phyloP scores from a whole-genome alignment of 1,284 basidiomycete species.

The Somion occarium region DNA sequence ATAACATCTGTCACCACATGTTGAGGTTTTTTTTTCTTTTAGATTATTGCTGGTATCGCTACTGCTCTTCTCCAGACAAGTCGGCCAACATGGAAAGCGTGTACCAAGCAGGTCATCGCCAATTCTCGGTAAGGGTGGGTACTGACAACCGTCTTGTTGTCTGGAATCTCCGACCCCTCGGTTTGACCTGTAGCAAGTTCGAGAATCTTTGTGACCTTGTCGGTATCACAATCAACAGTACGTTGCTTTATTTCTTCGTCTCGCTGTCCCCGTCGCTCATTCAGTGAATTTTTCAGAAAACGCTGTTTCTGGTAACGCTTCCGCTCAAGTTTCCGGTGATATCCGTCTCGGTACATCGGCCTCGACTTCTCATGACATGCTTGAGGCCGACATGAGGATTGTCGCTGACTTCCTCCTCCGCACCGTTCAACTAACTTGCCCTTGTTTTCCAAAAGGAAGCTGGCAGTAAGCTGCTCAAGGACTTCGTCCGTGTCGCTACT shows the following conservation, averaged over 20 bases:
- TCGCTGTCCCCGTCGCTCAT: neutral
- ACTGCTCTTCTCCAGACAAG: constrained; percentile 91
- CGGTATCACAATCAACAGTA: constrained; percentile 94
- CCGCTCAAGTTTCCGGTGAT: constrained; percentile 94
- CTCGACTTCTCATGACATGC: constrained; percentile 93
- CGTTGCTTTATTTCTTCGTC: constrained; percentile 24
- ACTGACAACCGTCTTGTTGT: constrained; percentile 98
- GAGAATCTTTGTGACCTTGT: constrained; percentile 98
- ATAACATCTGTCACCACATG: neutral
- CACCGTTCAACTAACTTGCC: constrained; percentile 84
- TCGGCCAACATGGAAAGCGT: constrained; percentile 87
- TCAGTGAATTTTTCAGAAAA: constrained; percentile 68
- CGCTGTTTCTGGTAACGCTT: constrained; percentile 93
- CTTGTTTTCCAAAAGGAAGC: constrained; percentile 90
- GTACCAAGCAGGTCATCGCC: constrained; percentile 92
- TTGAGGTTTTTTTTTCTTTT: constrained; percentile 3
- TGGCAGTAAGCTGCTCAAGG: constrained; percentile 92
- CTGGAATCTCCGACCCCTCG: constrained; percentile 95
- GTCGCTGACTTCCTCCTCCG: constrained; percentile 94
- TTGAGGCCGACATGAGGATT: constrained; percentile 79
- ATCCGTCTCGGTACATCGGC: constrained; percentile 96
- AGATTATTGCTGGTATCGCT: constrained; percentile 95
- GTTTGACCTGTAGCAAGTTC: constrained; percentile 95
- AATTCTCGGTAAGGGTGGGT: constrained; percentile 95
- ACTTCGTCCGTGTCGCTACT: constrained; percentile 87